A percentile compares a stretch with the other conserved stretches of the same genome.
Evolutionary conservation across 2,329 filamentous ascomycete genomes (phyloP).

Genomic region (Colletotrichum orbiculare): DNA sequence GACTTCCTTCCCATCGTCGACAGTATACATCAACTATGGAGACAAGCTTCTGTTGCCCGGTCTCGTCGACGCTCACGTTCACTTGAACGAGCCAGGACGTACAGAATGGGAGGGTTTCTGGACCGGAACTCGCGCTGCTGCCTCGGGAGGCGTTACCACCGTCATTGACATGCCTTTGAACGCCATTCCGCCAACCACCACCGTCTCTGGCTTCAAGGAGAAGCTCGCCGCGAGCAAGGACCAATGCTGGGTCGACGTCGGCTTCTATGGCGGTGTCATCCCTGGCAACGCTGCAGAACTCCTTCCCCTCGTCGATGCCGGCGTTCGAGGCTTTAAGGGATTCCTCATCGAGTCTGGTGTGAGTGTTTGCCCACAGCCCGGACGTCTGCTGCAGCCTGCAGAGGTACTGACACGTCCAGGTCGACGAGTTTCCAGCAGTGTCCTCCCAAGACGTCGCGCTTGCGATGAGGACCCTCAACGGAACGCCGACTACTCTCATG

Average conservation of each 20-base stretch:
- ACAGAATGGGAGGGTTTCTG: conserved; percentile 99
- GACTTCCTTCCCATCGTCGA: conserved; percentile 78
- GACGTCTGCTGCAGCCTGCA: conserved; percentile 14
- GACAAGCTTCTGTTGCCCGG: conserved; percentile 88
- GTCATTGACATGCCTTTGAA: conserved; percentile 98
- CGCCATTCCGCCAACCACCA: conserved; percentile 95
- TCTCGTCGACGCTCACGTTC: conserved; percentile 95
- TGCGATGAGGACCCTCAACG: conserved; percentile 83
- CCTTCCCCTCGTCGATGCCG: conserved; percentile 81
- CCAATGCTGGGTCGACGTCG: conserved; percentile 98
- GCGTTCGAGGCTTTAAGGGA: conserved; percentile 95
- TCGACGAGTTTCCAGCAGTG: conserved; percentile 96
- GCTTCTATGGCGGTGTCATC: conserved; percentile 95
- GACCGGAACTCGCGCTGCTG: conserved; percentile 92
- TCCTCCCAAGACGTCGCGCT: conserved; percentile 80
- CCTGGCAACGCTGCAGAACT: conserved; percentile 88
- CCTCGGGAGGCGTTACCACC: conserved; percentile 95
- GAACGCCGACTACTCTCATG: conserved; percentile 91
- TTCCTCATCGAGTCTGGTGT: conserved; percentile 97
- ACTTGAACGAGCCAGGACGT: conserved; percentile 95
- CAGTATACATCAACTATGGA: conserved; percentile 84
- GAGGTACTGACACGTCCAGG: conserved; percentile 58
- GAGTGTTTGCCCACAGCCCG: conserved; percentile 50
- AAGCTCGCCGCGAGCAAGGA: conserved; percentile 86
- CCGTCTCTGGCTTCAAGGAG: conserved; percentile 81